A percentile compares a stretch with the other conserved stretches of the same genome.
phyloP scores from a whole-genome alignment of 495 filamentous ascomycete genomes.

The Penicillium diatomitis region DNA sequence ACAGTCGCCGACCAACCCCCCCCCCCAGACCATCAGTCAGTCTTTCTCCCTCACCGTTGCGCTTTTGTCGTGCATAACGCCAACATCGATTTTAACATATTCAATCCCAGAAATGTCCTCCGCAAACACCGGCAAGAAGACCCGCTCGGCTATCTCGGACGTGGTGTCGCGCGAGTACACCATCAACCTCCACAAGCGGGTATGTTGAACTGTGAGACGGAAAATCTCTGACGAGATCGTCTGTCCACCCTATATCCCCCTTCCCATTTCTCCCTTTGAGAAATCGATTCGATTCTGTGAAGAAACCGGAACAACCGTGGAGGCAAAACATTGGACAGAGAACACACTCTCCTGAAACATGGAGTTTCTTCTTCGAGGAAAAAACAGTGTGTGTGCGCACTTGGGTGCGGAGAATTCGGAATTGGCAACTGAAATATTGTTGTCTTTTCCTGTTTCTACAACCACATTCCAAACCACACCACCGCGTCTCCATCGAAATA shows the following conservation, averaged over 20 bases:
- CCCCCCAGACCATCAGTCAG: constrained; percentile 31
- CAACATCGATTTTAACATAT: constrained; percentile 8
- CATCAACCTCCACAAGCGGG: constrained; percentile 99
- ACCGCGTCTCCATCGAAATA: neutral
- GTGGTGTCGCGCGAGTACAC: constrained; percentile 99
- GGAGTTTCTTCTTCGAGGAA: constrained; percentile 15
- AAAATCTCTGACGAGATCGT: too few relatives aligned
- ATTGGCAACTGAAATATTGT: neutral
- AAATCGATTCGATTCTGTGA: constrained; percentile 14
- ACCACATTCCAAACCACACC: constrained; percentile 3
- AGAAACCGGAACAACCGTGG: constrained; percentile 12
- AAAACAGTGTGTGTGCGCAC: constrained; percentile 11
- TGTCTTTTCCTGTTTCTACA: neutral
- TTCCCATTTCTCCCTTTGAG: constrained; percentile 7
- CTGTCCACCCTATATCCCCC: too few relatives aligned
- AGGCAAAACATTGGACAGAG: constrained; percentile 23
- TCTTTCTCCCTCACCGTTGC: neutral
- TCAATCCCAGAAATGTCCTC: constrained; percentile 68
- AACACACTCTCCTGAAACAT: constrained; percentile 19
- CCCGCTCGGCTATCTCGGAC: constrained; percentile 91
- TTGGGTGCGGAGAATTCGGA: constrained; percentile 2
- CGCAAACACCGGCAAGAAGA: constrained; percentile 55
- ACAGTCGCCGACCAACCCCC: constrained; percentile 34
- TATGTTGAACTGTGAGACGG: constrained; percentile 47
- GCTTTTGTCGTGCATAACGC: neutral